These are phyloP conservation scores for Drechslerella dactyloides DNA, from an alignment of 2,329 filamentous ascomycete species.

Conservation along the genomic window DNA sequence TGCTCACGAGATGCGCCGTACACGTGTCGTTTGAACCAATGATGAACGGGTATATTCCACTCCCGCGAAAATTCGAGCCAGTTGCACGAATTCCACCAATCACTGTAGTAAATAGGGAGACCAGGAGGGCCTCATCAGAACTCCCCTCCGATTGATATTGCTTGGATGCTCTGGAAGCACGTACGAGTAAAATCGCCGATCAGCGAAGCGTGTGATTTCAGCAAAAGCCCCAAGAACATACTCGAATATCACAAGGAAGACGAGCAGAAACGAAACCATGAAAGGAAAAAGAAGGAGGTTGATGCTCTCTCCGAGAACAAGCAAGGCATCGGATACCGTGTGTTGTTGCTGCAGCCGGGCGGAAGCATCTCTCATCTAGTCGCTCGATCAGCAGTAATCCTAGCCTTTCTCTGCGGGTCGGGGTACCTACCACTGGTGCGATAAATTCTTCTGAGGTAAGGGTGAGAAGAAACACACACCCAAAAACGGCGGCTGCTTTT, in stretches of 20 bases:
- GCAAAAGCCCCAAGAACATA: conserved; percentile 94
- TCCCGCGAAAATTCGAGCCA: conserved; percentile 96
- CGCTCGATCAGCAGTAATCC: conserved; percentile 9
- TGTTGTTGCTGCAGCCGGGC: conserved; percentile 61
- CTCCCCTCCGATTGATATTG: neutral
- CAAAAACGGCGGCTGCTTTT: conserved; percentile 88
- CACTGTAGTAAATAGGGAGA: conserved; percentile 44
- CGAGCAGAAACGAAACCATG: conserved; percentile 79
- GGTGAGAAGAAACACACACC: conserved; percentile 89
- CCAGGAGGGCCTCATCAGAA: conserved; percentile 63
- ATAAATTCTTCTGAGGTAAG: conserved; percentile 95
- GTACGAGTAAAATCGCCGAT: conserved; percentile 87
- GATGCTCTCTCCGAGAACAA: conserved; percentile 88
- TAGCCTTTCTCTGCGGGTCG: neutral
- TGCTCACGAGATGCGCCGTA: conserved; percentile 81
- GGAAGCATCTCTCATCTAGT: conserved; percentile 57
- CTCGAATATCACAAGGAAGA: conserved; percentile 98
- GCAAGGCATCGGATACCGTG: conserved; percentile 69
- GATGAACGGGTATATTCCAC: conserved; percentile 98
- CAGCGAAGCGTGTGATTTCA: conserved; percentile 90
- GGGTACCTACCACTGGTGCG: conserved; percentile 78
- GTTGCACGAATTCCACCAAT: conserved; percentile 71
- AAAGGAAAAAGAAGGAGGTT: conserved; percentile 93
- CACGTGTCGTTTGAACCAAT: conserved; percentile 92
- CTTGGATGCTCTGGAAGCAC: conserved; percentile 65